A percentile compares a stretch with the other conserved stretches of the same genome.
Evolutionary conservation across 106 monocot species (phyloP).

Genomic region (Dactylorhiza incarnata): DNA sequence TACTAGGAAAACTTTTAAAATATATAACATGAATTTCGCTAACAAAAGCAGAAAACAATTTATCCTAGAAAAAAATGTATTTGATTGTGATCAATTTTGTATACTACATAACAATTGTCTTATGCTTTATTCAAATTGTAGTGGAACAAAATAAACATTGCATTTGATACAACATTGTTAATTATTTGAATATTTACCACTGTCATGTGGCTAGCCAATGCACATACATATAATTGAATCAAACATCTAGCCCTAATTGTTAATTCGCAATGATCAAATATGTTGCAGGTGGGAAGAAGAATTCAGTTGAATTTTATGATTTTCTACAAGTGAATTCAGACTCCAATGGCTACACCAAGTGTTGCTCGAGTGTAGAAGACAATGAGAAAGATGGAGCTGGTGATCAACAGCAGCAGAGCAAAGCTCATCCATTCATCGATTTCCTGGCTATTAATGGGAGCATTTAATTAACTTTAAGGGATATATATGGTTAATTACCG

Average conservation of each 20-base stretch:
- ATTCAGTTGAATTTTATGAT: slow-evolving; percentile 54
- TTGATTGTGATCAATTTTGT: too few species aligned
- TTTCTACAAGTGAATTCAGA: slow-evolving; percentile 61
- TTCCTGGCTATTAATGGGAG: slow-evolving; percentile 40
- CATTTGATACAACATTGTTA: neutral
- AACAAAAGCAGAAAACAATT: too few species aligned
- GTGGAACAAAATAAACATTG: too few species aligned
- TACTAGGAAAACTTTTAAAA: too few species aligned
- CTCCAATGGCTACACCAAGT: slow-evolving; percentile 21
- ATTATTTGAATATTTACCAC: neutral
- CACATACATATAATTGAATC: neutral
- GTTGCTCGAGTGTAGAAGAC: slow-evolving; percentile 21
- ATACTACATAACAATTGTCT: too few species aligned
- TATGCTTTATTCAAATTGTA: too few species aligned
- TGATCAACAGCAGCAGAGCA: slow-evolving; percentile 1
- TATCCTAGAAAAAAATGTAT: too few species aligned
- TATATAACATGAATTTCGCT: too few species aligned
- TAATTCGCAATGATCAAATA: neutral
- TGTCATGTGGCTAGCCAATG: neutral
- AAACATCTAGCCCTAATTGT: neutral
- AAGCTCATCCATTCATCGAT: slow-evolving; percentile 53
- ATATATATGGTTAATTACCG: too few species aligned
- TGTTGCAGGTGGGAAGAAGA: slow-evolving; percentile 21
- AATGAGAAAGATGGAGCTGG: slow-evolving; percentile 17
- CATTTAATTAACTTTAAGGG: slow-evolving; percentile 5